A percentile compares a stretch with the other conserved stretches of the same genome.
These are phyloP conservation scores for Hericium erinaceus DNA, from an alignment of 768 basidiomycete species.

Conservation along the genomic window DNA sequence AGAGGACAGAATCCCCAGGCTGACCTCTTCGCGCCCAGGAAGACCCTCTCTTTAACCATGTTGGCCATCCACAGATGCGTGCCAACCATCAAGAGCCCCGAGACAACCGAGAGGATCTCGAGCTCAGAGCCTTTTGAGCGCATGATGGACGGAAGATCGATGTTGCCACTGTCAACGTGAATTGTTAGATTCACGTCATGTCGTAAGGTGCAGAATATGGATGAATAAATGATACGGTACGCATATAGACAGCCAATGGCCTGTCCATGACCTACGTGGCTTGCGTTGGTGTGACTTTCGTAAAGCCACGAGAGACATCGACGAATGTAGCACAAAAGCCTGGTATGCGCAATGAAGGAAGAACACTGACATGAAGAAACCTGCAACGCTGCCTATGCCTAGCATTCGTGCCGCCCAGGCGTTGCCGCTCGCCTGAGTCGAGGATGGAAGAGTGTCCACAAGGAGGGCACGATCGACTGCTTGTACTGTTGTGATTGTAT, in stretches of 20 bases:
- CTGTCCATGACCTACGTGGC: too few relatives aligned
- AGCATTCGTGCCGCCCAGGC: conserved; percentile 96
- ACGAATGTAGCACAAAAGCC: too few relatives aligned
- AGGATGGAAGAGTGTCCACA: conserved; percentile 72
- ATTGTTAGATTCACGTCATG: background rate
- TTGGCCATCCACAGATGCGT: conserved; percentile 56
- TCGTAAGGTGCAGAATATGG: too few relatives aligned
- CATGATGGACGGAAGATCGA: conserved; percentile 67
- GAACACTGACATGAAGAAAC: conserved; percentile 73
- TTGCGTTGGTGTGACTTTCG: too few relatives aligned
- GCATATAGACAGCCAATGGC: too few relatives aligned
- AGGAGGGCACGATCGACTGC: conserved; percentile 86
- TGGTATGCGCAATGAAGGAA: background rate
- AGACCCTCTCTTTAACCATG: conserved; percentile 64
- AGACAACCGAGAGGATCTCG: conserved; percentile 71
- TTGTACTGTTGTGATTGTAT: conserved; percentile 43
- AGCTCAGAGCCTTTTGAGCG: conserved; percentile 64
- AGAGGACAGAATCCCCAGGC: background rate
- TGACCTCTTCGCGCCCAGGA: conserved; percentile 31
- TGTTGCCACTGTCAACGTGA: conserved; percentile 52
- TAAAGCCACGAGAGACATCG: too few relatives aligned
- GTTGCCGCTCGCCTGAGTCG: conserved; percentile 75
- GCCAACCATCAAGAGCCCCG: conserved; percentile 52
- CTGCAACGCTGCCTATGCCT: conserved; percentile 75
- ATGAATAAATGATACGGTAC: too few relatives aligned